A percentile compares a stretch with the other conserved stretches of the same genome.
Conservation (phyloP, 2,329 filamentous ascomycete genomes). For the Pseudocercospora eumusae region DNA sequence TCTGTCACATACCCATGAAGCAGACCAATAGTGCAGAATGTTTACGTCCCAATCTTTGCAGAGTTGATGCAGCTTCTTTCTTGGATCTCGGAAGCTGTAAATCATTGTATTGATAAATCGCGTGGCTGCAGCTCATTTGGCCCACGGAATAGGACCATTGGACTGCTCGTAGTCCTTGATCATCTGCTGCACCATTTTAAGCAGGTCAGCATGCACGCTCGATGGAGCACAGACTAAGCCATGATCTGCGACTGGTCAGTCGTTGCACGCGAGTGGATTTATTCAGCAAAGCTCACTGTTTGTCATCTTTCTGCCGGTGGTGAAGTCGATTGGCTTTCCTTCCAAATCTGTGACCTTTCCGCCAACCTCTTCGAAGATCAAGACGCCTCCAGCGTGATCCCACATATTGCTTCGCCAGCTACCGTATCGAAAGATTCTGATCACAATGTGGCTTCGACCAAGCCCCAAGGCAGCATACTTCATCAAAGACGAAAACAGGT, state of each 20-base stretch:
- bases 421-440: conserved; percentile 30
- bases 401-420: conserved; percentile 45
- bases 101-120: neutral
- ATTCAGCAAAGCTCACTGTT: conserved; percentile 19
- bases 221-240: conserved; percentile 31
- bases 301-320: conserved; percentile 31
- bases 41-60: neutral
- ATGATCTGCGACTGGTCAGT: conserved; percentile 26
- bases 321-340: conserved; percentile 53
- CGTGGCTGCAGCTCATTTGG: conserved; percentile 9
- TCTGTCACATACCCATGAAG: neutral
- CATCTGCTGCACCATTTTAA: conserved; percentile 24
- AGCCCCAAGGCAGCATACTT: conserved; percentile 35
- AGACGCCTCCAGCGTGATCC: conserved; percentile 56
- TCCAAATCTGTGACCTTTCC: conserved; percentile 54
- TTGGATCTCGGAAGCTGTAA: neutral
- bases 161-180: conserved; percentile 20
- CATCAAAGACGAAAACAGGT: conserved; percentile 57
- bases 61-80: neutral
- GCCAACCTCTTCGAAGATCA: conserved; percentile 41
- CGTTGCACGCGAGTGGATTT: neutral
- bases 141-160: conserved; percentile 26
- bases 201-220: conserved; percentile 26
- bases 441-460: conserved; percentile 26
- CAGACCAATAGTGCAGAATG: neutral